Evolutionary conservation across 106 monocot species (phyloP).

Genomic region (Cymbidium sinense): DNA sequence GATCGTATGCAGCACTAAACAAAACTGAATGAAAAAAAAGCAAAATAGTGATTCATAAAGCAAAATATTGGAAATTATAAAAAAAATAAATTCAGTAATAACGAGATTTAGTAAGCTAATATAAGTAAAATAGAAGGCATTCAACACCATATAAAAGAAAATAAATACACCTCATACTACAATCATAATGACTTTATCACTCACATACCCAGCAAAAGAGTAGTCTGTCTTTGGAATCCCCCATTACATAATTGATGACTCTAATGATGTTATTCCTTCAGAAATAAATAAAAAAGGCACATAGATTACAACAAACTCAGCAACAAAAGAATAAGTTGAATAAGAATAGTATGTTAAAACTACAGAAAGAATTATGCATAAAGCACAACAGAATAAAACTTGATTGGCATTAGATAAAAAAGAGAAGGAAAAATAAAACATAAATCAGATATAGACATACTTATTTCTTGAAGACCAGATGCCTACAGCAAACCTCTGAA

Average conservation of each 20-base stretch:
- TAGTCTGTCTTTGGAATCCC: constrained; percentile 37
- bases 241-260: constrained; percentile 54
- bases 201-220: constrained; percentile 83
- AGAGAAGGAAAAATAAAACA: neutral
- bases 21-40: neutral
- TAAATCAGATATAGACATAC: constrained; percentile 22
- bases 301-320: neutral
- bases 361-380: neutral
- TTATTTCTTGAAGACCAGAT: constrained; percentile 82
- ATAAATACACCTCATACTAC: neutral
- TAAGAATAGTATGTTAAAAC: neutral
- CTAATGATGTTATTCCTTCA: constrained; percentile 58
- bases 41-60: neutral
- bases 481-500: constrained; percentile 65
- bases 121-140: constrained; percentile 4
- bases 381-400: neutral
- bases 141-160: neutral
- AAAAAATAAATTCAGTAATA: neutral
- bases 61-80: neutral
- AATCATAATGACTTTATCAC: neutral
- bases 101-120: neutral
- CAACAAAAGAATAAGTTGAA: neutral
- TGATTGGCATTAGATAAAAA: neutral
- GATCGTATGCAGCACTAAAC: neutral
- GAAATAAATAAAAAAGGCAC: constrained; percentile 5